phyloP scores from a whole-genome alignment of 2,329 filamentous ascomycete genomes.

The Diaporthe aspalathi region DNA sequence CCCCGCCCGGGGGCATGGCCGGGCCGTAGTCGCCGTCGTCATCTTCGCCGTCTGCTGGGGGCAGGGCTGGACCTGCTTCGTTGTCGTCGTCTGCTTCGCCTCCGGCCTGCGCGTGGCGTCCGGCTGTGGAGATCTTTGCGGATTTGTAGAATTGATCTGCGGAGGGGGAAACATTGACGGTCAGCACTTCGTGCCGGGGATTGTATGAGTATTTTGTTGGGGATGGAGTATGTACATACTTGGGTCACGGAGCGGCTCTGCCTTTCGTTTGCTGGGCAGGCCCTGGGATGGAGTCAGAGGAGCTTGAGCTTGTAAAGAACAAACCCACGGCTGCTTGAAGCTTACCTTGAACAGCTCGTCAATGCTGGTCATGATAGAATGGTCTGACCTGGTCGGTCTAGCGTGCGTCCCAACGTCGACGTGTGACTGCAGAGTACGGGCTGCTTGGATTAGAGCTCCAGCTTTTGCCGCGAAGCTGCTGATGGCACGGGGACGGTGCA shows the following conservation, averaged over 20 bases:
- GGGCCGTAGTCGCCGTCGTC: constrained; percentile 63
- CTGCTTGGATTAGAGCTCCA: constrained; percentile 12
- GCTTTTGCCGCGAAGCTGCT: constrained; percentile 19
- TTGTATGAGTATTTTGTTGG: background rate
- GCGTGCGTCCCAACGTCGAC: background rate
- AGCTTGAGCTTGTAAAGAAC: background rate
- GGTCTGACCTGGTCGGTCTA: background rate
- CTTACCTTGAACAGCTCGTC: constrained; percentile 69
- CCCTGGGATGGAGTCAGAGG: constrained; percentile 48
- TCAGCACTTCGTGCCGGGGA: background rate
- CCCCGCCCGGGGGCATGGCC: constrained; percentile 58
- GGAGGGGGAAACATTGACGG: background rate
- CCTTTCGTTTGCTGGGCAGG: constrained; percentile 70
- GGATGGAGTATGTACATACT: constrained; percentile 57
- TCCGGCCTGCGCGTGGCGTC: constrained; percentile 58
- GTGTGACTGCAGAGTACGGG: background rate
- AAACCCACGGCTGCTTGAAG: background rate
- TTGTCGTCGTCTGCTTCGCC: constrained; percentile 56
- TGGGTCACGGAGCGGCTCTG: constrained; percentile 71
- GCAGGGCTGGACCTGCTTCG: constrained; percentile 62
- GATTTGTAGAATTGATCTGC: constrained; percentile 74
- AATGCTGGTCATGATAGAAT: constrained; percentile 63
- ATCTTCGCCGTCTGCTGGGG: constrained; percentile 61
- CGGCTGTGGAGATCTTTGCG: constrained; percentile 61
- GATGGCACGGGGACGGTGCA: constrained; percentile 1